phyloP scores from a whole-genome alignment of 805 yeast species.

The Pichia membranifaciens region DNA sequence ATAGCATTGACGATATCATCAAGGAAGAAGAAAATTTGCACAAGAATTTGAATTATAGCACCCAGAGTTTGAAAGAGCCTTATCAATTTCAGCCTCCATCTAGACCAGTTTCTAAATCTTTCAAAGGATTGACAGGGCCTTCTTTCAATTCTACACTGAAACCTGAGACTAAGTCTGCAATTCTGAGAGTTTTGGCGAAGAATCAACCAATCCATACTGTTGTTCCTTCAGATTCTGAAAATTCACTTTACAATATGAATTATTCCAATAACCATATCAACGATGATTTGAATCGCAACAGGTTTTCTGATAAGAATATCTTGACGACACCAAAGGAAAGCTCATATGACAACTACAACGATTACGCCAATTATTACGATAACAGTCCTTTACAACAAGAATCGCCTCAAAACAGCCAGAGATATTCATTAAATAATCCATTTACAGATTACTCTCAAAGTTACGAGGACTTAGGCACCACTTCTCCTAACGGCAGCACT shows the following conservation, averaged over 20 bases:
- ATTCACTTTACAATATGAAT: constrained; percentile 9
- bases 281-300: neutral
- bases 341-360: neutral
- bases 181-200: constrained; percentile 24
- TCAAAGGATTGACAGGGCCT: constrained; percentile 59
- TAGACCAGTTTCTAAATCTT: constrained; percentile 39
- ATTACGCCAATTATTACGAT: constrained; percentile 3
- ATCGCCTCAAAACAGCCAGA: neutral
- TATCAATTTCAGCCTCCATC: constrained; percentile 20
- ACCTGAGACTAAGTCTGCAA: constrained; percentile 25
- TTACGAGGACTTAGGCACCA: constrained; percentile 5
- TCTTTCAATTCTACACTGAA: constrained; percentile 34
- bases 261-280: neutral
- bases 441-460: constrained; percentile 13
- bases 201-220: constrained; percentile 1
- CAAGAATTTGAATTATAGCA: constrained; percentile 3
- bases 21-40: constrained; percentile 11
- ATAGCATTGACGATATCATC: constrained; percentile 13
- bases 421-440: constrained; percentile 10
- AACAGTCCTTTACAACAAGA: neutral
- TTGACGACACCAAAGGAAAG: neutral
- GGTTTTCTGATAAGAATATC: neutral
- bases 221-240: constrained; percentile 18
- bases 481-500: neutral
- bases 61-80: neutral